A percentile compares a stretch with the other conserved stretches of the same genome.
Evolutionary conservation across 805 yeast genomes (phyloP).

Genomic region (Zygotorulaspora chibaensis): DNA sequence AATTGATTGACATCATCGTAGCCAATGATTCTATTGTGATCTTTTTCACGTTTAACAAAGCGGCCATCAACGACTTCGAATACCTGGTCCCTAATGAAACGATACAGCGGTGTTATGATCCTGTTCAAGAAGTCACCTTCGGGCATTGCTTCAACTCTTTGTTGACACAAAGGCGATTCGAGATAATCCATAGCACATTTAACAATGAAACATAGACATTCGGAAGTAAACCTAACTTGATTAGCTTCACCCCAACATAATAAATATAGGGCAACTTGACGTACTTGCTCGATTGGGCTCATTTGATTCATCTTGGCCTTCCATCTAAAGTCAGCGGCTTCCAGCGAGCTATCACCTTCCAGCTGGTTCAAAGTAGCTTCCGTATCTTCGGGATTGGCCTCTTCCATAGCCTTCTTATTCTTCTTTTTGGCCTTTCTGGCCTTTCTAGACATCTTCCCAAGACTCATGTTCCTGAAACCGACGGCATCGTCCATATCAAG

Average conservation of each 20-base stretch:
- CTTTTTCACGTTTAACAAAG: conserved; percentile 78
- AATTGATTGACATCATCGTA: conserved; percentile 98
- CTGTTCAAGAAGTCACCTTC: conserved; percentile 89
- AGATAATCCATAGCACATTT: conserved; percentile 92
- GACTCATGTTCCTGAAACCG: conserved; percentile 76
- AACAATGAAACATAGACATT: conserved; percentile 87
- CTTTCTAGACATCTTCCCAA: conserved; percentile 72
- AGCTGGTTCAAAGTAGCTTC: conserved; percentile 57
- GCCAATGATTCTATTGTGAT: conserved; percentile 77
- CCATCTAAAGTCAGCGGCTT: conserved; percentile 81
- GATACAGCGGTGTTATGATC: conserved; percentile 85
- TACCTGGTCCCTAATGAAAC: conserved; percentile 73
- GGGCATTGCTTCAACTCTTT: conserved; percentile 75
- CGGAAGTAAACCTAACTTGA: conserved; percentile 90
- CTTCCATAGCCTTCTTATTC: conserved; percentile 72
- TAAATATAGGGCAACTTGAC: conserved; percentile 71
- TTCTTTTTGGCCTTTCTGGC: conserved; percentile 78
- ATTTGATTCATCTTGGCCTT: conserved; percentile 70
- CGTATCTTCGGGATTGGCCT: conserved; percentile 57
- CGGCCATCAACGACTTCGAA: conserved; percentile 79
- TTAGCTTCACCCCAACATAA: conserved; percentile 88
- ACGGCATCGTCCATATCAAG: conserved; percentile 79
- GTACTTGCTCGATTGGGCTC: conserved; percentile 72
- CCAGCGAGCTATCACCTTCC: conserved; percentile 80
- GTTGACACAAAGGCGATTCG: conserved; percentile 85